These are phyloP conservation scores for Globisporangium radiosum DNA, from an alignment of 352 stramenopile genomes.

Conservation along the genomic window DNA sequence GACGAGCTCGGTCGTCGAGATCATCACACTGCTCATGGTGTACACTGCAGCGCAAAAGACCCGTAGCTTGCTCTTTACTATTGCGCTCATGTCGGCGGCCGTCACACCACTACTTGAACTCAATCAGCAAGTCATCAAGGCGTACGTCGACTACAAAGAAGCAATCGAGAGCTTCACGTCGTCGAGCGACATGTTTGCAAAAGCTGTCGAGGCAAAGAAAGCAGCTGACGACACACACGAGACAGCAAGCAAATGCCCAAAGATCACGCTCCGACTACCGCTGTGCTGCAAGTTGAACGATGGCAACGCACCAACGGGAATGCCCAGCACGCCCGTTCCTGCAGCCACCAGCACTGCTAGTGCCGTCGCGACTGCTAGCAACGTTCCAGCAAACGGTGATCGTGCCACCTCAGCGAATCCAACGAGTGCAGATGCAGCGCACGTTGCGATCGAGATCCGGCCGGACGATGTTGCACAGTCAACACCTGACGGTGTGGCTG, in stretches of 20 bases:
- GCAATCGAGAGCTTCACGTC: slow-evolving; percentile 19
- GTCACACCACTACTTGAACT: slow-evolving; percentile 42
- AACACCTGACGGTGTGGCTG: not conserved
- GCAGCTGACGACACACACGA: slow-evolving; percentile 2
- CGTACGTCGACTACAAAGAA: slow-evolving; percentile 47
- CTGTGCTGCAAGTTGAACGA: not conserved
- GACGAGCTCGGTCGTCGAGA: slow-evolving; percentile 38
- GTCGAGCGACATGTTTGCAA: slow-evolving; percentile 19
- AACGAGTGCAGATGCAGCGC: slow-evolving; percentile 10
- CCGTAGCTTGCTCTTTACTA: slow-evolving; percentile 17
- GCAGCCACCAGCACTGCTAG: not conserved
- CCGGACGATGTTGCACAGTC: not conserved
- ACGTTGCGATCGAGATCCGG: not conserved
- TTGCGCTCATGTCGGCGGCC: slow-evolving; percentile 30
- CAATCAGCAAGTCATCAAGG: slow-evolving; percentile 46
- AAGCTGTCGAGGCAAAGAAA: slow-evolving; percentile 15
- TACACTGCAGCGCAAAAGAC: slow-evolving; percentile 15
- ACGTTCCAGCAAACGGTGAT: not conserved
- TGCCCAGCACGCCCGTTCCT: no score
- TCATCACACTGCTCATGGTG: slow-evolving; percentile 31
- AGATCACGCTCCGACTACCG: not conserved
- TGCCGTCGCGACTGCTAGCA: not conserved
- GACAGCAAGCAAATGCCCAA: slow-evolving; percentile 1
- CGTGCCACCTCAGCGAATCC: not conserved
- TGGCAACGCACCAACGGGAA: no score